Evolutionary conservation across 306 rosid species (phyloP).

Genomic region (Cucumis sativus): Cucumber_9930_V3 NC_026655.2:26687501-26688000

Average conservation of each 20-base stretch:
- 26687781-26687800: slow-evolving; percentile 32
- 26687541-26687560: background rate
- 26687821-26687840: slow-evolving; percentile 60
- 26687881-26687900: slow-evolving; percentile 76
- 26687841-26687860: slow-evolving; percentile 86
- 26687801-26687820: slow-evolving; percentile 42
- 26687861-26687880: slow-evolving; percentile 70
- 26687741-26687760: background rate
- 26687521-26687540: background rate
- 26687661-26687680: slow-evolving; percentile 9
- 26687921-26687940: slow-evolving; percentile 72
- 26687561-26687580: slow-evolving; percentile 13
- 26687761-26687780: background rate
- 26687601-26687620: slow-evolving; percentile 14
- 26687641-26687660: slow-evolving; percentile 11
- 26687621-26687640: background rate
- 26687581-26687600: slow-evolving; percentile 17
- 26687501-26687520: background rate
- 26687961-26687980: slow-evolving; percentile 74
- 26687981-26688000: slow-evolving; percentile 33
- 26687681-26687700: slow-evolving; percentile 11
- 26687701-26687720: slow-evolving; percentile 9
- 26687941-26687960: slow-evolving; percentile 37
- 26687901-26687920: slow-evolving; percentile 71
- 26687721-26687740: background rate